Conservation (phyloP, 2,329 filamentous ascomycete genomes). For the Fusarium brachygibbosum region DNA sequence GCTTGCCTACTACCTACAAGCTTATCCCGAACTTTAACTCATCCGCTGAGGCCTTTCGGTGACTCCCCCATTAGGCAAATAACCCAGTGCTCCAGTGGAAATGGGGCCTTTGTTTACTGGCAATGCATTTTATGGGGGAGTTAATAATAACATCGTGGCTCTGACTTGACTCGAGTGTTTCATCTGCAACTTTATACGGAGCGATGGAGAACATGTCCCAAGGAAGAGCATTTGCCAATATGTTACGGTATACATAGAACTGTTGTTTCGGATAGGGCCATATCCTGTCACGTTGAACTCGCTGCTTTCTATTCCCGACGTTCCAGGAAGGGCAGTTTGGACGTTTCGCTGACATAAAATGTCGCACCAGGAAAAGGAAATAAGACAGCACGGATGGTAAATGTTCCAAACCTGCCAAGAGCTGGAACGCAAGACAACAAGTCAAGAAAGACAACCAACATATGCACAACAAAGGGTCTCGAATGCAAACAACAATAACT, state of each 20-base stretch:
- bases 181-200: slow-evolving; percentile 22
- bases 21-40: slow-evolving; percentile 30
- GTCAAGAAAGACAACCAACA: slow-evolving; percentile 9
- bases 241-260: slow-evolving; percentile 4
- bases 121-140: slow-evolving; percentile 25
- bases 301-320: slow-evolving; percentile 12
- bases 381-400: neutral
- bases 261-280: slow-evolving; percentile 15
- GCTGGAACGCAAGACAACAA: slow-evolving; percentile 24
- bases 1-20: neutral
- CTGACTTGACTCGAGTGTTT: slow-evolving; percentile 40
- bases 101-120: slow-evolving; percentile 8
- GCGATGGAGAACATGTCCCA: neutral
- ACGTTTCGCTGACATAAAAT: slow-evolving; percentile 13
- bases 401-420: slow-evolving; percentile 20
- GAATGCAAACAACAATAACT: slow-evolving; percentile 20
- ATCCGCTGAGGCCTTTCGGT: slow-evolving; percentile 30
- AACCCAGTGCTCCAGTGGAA: slow-evolving; percentile 7
- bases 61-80: slow-evolving; percentile 40
- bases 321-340: slow-evolving; percentile 7
- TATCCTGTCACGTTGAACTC: slow-evolving; percentile 9
- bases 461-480: slow-evolving; percentile 15
- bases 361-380: slow-evolving; percentile 18
- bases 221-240: neutral
- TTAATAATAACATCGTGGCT: slow-evolving; percentile 17